Base-by-base conservation (phyloP, 768 basidiomycete genomes). In the Heimioporus sp. region DNA sequence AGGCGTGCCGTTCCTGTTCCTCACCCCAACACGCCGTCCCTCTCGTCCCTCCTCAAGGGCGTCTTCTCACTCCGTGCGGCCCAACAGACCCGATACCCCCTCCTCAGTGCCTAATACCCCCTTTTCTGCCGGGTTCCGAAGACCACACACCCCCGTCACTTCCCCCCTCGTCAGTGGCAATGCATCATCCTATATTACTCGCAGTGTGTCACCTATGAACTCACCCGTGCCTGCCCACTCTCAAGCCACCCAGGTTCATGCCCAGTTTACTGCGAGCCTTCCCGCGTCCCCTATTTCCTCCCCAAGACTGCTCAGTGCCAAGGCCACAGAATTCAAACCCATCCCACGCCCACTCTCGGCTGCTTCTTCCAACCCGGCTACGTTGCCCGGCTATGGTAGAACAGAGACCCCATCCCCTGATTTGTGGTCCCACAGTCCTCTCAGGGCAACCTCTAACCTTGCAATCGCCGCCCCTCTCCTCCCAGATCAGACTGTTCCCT, bases 391-490 rank as follows among this genome's bases (percentile, higher is more conserved):
- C 43, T 73, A 72, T 68, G 57, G 64, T 15, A 77, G 90, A 39
- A 81, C 82, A 10, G 89, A 92, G 53, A 91, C 90, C 1, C 86
- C 90, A n/a, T 90, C 90, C 8, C 90, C 90, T 12, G 93, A 95
- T 74, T 67, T 92, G 48, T 96, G 93, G 92, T 82, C 90, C 3
- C 90, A 90, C 66, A 72, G 66, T 50, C 82, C 80, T 37, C 79
- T 78, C 31, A 79, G 89, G 54, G 82, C 83, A 1, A 81, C 85
- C 1, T 89, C 89, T 13, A 96, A 92, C 65, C 80, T 97, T 10
- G 93, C 93, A 34, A 94, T 96, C 54, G 93, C 93, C 9, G 89
- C 92, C 0, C 94, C 94, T 5, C 76, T 97, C 20, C 78, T 93
- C 41, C 87, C 90, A 43, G 90, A 92, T 54, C 80, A 80, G 52